phyloP scores from a whole-genome alignment of 2,329 filamentous ascomycete genomes.

The Neospermospora avenae region DNA sequence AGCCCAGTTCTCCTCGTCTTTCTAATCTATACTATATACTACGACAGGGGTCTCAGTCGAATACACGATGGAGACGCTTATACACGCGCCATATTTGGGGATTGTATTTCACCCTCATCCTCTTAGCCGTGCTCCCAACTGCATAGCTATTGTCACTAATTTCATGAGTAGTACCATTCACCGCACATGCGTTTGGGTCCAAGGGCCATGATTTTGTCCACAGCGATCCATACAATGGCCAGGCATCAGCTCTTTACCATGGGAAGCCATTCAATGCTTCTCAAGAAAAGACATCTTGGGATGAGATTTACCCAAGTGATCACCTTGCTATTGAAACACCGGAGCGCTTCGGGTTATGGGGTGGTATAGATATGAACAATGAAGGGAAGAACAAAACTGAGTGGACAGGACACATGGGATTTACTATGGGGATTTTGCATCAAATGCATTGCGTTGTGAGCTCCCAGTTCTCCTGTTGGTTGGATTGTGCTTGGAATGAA shows the following conservation, averaged over 20 bases:
- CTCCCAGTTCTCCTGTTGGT: background rate
- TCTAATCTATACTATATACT: no score
- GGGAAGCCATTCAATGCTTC: background rate
- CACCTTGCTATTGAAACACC: background rate
- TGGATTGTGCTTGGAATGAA: background rate
- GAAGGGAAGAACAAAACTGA: background rate
- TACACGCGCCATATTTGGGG: no score
- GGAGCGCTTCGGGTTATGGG: background rate
- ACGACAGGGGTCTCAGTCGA: no score
- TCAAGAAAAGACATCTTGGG: background rate
- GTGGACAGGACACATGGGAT: background rate
- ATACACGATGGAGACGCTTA: no score
- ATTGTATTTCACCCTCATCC: no score
- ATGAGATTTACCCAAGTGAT: background rate
- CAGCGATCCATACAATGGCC: background rate
- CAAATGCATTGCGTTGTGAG: background rate
- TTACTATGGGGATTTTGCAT: background rate
- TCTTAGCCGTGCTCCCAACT: no score
- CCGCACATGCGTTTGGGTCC: no score
- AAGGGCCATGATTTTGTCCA: background rate
- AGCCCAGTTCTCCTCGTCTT: slow-evolving; percentile 1
- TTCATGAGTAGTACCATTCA: no score
- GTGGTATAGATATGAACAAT: background rate
- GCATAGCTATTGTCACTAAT: no score
- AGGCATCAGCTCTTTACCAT: background rate